A percentile compares a stretch with the other conserved stretches of the same genome.
phyloP scores from a whole-genome alignment of 1,139 yeast species.

The Lodderomyces theae region DNA sequence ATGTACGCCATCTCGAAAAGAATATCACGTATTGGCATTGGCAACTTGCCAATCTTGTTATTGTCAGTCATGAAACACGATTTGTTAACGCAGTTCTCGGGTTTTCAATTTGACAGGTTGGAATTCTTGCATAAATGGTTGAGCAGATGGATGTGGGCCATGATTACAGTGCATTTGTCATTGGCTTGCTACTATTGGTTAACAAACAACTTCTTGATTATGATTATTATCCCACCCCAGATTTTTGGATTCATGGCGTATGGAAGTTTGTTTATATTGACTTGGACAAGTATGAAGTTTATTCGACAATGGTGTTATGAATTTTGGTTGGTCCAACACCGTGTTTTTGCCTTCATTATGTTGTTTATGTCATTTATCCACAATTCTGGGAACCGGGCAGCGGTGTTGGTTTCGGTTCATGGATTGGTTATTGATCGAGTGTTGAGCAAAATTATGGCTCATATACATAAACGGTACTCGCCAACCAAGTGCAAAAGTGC shows the following conservation, averaged over 20 bases:
- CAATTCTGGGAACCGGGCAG: slow-evolving; percentile 32
- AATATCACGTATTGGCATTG: slow-evolving; percentile 38
- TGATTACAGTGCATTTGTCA: slow-evolving; percentile 37
- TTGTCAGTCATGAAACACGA: slow-evolving; percentile 40
- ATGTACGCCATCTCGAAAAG: slow-evolving; percentile 43
- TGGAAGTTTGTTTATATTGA: slow-evolving; percentile 34
- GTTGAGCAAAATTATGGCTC: slow-evolving; percentile 25
- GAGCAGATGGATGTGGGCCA: slow-evolving; percentile 38
- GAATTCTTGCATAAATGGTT: slow-evolving; percentile 45
- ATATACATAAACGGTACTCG: slow-evolving; percentile 31
- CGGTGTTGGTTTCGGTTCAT: slow-evolving; percentile 44
- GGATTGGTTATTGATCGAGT: slow-evolving; percentile 44
- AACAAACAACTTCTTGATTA: slow-evolving; percentile 32
- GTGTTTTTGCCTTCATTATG: slow-evolving; percentile 43
- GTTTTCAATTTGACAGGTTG: slow-evolving; percentile 42
- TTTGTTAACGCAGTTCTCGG: slow-evolving; percentile 36
- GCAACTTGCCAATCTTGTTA: slow-evolving; percentile 40
- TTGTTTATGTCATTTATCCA: slow-evolving; percentile 44
- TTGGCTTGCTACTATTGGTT: slow-evolving; percentile 41
- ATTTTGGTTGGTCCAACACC: slow-evolving; percentile 44
- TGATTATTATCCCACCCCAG: slow-evolving; percentile 51
- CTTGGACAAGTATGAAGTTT: slow-evolving; percentile 35
- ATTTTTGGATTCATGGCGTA: slow-evolving; percentile 51
- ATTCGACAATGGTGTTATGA: slow-evolving; percentile 44
- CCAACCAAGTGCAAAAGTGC: slow-evolving; percentile 41